Evolutionary conservation across 2,329 filamentous ascomycete genomes (phyloP).

Genomic region (Phyllosticta citriasiana): DNA sequence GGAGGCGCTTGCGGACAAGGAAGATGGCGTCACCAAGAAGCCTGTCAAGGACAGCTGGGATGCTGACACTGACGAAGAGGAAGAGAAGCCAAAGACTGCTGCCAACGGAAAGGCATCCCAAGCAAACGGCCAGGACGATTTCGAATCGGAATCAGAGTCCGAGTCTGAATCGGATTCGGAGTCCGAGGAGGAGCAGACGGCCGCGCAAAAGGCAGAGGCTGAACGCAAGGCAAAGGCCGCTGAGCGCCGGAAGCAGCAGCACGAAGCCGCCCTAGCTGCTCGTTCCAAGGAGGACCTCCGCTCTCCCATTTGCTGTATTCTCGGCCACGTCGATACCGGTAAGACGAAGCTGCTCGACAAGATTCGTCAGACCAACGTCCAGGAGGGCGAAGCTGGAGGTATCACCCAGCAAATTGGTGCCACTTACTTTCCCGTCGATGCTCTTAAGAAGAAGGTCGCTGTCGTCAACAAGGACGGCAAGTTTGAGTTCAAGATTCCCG

Average conservation of each 20-base stretch:
- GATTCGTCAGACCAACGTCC: slow-evolving; percentile 95
- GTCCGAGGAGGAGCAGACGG: slow-evolving; percentile 66
- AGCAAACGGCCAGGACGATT: slow-evolving; percentile 21
- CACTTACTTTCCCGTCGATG: slow-evolving; percentile 95
- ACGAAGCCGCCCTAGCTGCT: slow-evolving; percentile 83
- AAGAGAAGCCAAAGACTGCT: slow-evolving; percentile 31
- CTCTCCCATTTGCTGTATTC: slow-evolving; percentile 98
- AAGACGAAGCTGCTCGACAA: slow-evolving; percentile 99
- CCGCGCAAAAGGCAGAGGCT: slow-evolving; percentile 60
- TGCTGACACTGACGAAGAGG: slow-evolving; percentile 67
- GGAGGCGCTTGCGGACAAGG: slow-evolving; percentile 68
- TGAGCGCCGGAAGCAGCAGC: slow-evolving; percentile 76
- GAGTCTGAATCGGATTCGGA: slow-evolving; percentile 46
- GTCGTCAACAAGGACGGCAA: slow-evolving; percentile 84
- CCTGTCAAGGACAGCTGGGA: slow-evolving; percentile 95
- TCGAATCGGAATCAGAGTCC: slow-evolving; percentile 40
- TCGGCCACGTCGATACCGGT: slow-evolving; percentile 98
- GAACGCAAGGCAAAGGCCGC: slow-evolving; percentile 81
- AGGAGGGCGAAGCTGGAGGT: slow-evolving; percentile 97
- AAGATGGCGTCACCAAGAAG: slow-evolving; percentile 72
- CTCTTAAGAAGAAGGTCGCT: slow-evolving; percentile 80
- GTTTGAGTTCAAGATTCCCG: slow-evolving; percentile 96
- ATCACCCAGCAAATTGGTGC: slow-evolving; percentile 99
- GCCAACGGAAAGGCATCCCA: slow-evolving; percentile 24
- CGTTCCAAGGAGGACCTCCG: slow-evolving; percentile 89